Percentiles rank a stretch among this genome's conserved stretches.
phyloP scores from a whole-genome alignment of 345 rosid genomes.

The Heritiera fomes region DNA sequence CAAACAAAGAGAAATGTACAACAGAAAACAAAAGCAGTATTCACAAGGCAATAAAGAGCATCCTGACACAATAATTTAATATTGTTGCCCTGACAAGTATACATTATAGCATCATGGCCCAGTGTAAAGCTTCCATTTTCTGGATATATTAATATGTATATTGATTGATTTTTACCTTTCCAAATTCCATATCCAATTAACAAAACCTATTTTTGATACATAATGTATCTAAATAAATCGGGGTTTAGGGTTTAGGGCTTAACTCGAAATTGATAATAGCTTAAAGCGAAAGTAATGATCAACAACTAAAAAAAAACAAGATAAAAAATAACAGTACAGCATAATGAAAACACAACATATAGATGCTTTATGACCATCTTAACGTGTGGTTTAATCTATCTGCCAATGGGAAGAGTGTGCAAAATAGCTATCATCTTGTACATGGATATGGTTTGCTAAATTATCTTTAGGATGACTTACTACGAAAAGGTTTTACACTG shows the following conservation, averaged over 20 bases:
- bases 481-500: neutral
- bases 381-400: neutral
- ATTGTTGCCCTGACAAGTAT: neutral
- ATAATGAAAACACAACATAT: neutral
- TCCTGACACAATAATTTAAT: neutral
- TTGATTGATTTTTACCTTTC: neutral
- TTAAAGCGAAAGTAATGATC: neutral
- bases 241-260: too few species aligned
- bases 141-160: too few species aligned
- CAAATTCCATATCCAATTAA: neutral
- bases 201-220: neutral
- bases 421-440: neutral
- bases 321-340: neutral
- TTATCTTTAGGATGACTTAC: neutral
- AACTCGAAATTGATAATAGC: neutral
- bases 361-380: neutral
- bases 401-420: neutral
- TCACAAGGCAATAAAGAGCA: neutral
- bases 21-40: neutral
- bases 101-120: neutral
- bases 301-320: neutral
- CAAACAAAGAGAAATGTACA: neutral
- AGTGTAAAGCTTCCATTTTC: neutral
- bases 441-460: neutral
- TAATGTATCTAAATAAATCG: too few species aligned